phyloP scores from a whole-genome alignment of 2,329 filamentous ascomycete genomes.

The Verticillium klebahnii region DNA sequence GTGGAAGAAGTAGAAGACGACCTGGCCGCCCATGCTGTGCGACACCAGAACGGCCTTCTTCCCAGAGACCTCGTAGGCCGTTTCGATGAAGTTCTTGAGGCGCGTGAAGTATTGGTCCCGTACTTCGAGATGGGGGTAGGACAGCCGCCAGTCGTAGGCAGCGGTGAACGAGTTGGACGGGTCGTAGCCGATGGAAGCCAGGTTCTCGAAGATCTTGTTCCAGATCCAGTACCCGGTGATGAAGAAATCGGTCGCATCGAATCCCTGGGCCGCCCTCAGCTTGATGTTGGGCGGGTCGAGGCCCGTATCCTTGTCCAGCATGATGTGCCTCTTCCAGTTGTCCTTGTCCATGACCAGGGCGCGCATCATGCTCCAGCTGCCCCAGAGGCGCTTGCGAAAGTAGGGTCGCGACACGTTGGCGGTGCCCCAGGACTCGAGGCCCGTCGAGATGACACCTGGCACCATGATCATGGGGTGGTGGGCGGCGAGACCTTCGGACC shows the following conservation, averaged over 20 bases:
- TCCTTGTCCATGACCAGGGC: conserved; percentile 91
- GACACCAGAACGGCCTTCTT: conserved; percentile 83
- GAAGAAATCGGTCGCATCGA: conserved; percentile 97
- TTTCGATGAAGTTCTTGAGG: conserved; percentile 86
- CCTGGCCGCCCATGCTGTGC: conserved; percentile 97
- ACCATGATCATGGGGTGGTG: conserved; percentile 95
- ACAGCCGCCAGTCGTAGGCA: conserved; percentile 86
- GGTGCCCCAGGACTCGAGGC: conserved; percentile 94
- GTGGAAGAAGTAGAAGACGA: conserved; percentile 74
- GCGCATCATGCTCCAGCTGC: conserved; percentile 98
- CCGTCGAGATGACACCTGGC: conserved; percentile 94
- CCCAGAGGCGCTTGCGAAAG: conserved; percentile 93
- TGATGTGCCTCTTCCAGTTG: conserved; percentile 91
- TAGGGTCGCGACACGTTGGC: conserved; percentile 80
- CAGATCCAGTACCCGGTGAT: conserved; percentile 94
- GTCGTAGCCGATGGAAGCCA: conserved; percentile 94
- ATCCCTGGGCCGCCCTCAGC: conserved; percentile 87
- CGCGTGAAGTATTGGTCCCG: conserved; percentile 93
- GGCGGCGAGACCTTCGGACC: conserved; percentile 73
- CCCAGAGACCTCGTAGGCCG: conserved; percentile 63
- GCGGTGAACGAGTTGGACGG: conserved; percentile 70
- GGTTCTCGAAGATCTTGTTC: conserved; percentile 97
- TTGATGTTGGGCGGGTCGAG: conserved; percentile 89
- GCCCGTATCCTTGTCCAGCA: conserved; percentile 89
- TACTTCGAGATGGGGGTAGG: conserved; percentile 82